Evolutionary conservation across 1,139 yeast species (phyloP).

Genomic region (Saccharomyces pastorianus): DNA sequence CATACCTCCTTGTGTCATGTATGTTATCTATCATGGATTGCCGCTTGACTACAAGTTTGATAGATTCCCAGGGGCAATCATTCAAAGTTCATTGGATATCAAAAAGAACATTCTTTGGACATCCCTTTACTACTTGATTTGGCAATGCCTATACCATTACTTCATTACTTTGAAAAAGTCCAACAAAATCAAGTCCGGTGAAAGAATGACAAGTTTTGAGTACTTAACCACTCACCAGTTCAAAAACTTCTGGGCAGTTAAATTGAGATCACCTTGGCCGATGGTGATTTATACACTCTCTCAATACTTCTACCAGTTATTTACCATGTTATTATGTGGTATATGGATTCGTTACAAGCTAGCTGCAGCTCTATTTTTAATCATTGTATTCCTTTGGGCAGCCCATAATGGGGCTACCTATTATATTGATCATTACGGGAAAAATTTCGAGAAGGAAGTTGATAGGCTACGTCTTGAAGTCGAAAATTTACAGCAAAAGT

Average conservation of each 20-base stretch:
- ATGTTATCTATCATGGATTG: constrained; percentile 79
- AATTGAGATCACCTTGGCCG: constrained; percentile 78
- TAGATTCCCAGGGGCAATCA: constrained; percentile 77
- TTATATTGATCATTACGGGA: constrained; percentile 85
- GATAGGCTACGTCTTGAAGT: constrained; percentile 62
- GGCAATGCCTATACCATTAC: constrained; percentile 88
- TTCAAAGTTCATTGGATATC: constrained; percentile 52
- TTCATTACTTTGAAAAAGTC: constrained; percentile 77
- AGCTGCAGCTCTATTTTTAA: constrained; percentile 61
- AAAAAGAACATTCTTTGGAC: constrained; percentile 69
- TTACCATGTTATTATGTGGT: constrained; percentile 88
- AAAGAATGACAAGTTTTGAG: constrained; percentile 76
- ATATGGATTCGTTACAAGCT: constrained; percentile 64
- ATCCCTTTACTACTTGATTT: constrained; percentile 74
- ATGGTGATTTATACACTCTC: constrained; percentile 76
- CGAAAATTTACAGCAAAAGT: constrained; percentile 40
- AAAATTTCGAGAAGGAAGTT: constrained; percentile 75
- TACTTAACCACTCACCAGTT: constrained; percentile 65
- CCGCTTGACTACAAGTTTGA: constrained; percentile 44
- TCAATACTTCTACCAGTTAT: constrained; percentile 78
- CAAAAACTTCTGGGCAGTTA: constrained; percentile 67
- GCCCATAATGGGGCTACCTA: constrained; percentile 92
- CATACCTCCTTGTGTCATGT: constrained; percentile 82
- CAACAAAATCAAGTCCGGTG: constrained; percentile 74
- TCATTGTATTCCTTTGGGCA: constrained; percentile 67